phyloP scores from a whole-genome alignment of 176 grass and related monocot genomes.

The Tillandsia fasciculata region DNA sequence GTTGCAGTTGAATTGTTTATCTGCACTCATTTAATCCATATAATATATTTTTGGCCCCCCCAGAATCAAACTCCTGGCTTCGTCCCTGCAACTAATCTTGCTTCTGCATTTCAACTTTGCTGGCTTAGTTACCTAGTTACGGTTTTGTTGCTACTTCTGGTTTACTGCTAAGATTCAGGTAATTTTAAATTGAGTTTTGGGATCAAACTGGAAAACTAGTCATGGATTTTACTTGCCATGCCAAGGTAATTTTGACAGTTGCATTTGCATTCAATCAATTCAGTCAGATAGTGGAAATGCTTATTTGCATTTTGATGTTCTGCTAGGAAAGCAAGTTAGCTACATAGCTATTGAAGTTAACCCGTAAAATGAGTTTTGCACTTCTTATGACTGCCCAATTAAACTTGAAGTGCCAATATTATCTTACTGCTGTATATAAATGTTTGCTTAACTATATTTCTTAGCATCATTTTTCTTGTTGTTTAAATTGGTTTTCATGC shows the following conservation, averaged over 20 bases:
- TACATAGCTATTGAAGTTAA: background rate
- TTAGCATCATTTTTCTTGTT: too few relatives aligned
- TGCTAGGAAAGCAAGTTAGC: background rate
- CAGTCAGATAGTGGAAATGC: background rate
- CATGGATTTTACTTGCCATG: conserved; percentile 17
- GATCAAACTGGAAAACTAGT: conserved; percentile 26
- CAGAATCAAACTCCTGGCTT: too few relatives aligned
- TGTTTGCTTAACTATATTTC: too few relatives aligned
- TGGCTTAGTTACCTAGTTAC: conserved; percentile 18
- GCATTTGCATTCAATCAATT: background rate
- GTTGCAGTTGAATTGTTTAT: too few relatives aligned
- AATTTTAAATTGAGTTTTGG: conserved; percentile 36
- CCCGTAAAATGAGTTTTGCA: too few relatives aligned
- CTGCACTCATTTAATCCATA: too few relatives aligned
- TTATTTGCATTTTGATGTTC: conserved; percentile 1
- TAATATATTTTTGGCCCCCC: too few relatives aligned
- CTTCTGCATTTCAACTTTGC: conserved; percentile 17
- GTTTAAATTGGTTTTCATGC: too few relatives aligned
- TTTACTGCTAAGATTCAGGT: conserved; percentile 46
- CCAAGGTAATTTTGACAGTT: background rate
- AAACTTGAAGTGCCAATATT: too few relatives aligned
- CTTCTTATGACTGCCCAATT: too few relatives aligned
- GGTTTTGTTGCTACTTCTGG: conserved; percentile 31
- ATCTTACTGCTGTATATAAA: too few relatives aligned
- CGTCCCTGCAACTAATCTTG: conserved; percentile 16